Base-by-base conservation (phyloP, 345 rosid species). In the Rhizophora apiculata region DNA sequence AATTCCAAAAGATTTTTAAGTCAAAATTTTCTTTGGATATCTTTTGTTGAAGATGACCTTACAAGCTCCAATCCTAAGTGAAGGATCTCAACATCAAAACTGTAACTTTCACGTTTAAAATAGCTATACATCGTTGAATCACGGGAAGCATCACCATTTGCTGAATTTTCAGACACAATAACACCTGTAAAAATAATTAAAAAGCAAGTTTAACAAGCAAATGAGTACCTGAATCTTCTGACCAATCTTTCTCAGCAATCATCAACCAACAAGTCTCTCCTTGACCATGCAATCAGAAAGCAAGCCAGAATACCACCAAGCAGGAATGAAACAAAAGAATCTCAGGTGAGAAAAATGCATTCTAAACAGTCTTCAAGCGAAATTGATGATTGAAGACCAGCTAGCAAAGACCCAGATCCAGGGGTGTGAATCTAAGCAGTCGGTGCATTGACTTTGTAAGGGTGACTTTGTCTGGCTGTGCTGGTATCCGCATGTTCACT, bases 381-480 rank as follows among this genome's bases (percentile, higher is more conserved):
- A 19, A 26, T 53, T 62, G 20, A 19, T 16, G 62, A 62, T 62
- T 26, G 66, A 56, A 58, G 36, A 21, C 30, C 32, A 72, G 56
- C 75, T 32, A 71, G 20, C 69, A 36, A 55, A 60, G 60, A 72
- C 43, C 57, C 77, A 65, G 74, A 69, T 74, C 70, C 64, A 21
- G 55, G 32, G 51, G n/a, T 20, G 21, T 26, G 19, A 43, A n/a
- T 51, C 51, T 58, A 36, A 62, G 22, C 58, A 74, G 73, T 61
- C 74, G 84, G 81, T 82, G 83, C 82, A 82, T 79, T 79, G 86
- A 78, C 85, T 78, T 75, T 73, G 53, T n/a, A 34, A 26, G 64
- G 7, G 30, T 13, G 32, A 7, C 37, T 34, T 7, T 34, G 8
- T 7, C 9, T 7, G 0, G 9, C 9, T 1, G 37, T 34, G 37